Evolutionary conservation across 176 grass and related monocot genomes (phyloP), one percentile per base, ranked within the genome.

Genomic region (Phyllostachys edulis): DNA sequence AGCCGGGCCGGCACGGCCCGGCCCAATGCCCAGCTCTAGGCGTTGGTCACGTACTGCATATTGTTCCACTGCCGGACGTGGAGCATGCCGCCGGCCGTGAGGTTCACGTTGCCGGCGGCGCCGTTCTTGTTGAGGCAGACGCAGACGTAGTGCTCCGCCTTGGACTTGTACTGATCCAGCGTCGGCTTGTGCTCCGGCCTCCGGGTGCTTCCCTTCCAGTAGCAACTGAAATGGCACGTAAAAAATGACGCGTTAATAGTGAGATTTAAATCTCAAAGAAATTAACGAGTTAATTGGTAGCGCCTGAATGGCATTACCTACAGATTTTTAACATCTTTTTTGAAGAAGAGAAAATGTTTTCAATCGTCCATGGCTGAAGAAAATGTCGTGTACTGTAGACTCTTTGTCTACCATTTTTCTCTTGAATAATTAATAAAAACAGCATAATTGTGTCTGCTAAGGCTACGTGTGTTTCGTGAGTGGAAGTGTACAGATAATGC

Each of bases 141-240:
- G 41, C 84, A 87, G 2, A 90, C 62, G 66, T 90, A 90, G 46
- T 90, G 77, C 71, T 90, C 89, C 38, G 89, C 89, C 69, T 90
- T 90, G 71, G 73, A 39, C 41, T 52, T 61, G 89, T 90, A 90
- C 47, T 52, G 38, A 74, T 84, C 80, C 17, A 90, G 71, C 39
- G 73, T 80, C 2, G 4, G 0, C 4, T 56, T 27, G 80, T 90
- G 85, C 80, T 84, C 69, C 23, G 84, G 39, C n/a, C n/a, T n/a
- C n/a, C n/a, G n/a, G n/a, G 80, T 87, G 60, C 0, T 24, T 64
- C 50, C 89, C 80, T 69, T 90, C 77, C 51, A 87, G 23, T 9
- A 90, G 38, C 52, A 90, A 1, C 88, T 90, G 83, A 16, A 85
- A 41, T 16, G 44, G 1, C 3, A 23, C 7, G 12, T 42, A 16